phyloP scores from a whole-genome alignment of 805 yeast species.

The Sugiyamaella marilandica region DNA sequence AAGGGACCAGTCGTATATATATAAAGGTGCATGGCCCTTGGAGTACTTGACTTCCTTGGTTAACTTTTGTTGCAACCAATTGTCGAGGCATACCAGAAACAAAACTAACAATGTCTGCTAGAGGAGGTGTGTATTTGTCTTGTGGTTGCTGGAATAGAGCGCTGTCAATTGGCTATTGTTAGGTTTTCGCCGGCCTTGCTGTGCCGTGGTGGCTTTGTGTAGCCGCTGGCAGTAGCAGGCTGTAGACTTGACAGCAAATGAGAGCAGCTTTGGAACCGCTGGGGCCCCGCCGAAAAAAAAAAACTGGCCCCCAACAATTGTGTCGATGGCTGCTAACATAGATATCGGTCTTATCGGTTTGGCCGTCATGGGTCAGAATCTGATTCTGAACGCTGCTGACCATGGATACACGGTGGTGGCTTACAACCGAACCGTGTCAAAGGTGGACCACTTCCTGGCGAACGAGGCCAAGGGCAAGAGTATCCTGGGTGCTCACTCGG shows the following conservation, averaged over 20 bases:
- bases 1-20: constrained; percentile 2
- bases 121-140: constrained; percentile 9
- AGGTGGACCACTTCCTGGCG: constrained; percentile 88
- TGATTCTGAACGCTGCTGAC: constrained; percentile 96
- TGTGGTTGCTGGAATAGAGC: too few species aligned
- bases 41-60: constrained; percentile 1
- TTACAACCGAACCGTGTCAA: constrained; percentile 94
- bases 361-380: constrained; percentile 98
- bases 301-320: too few species aligned
- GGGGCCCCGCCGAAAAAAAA: too few species aligned
- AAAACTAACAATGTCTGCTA: constrained; percentile 10
- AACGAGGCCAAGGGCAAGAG: constrained; percentile 96
- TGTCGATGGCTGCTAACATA: too few species aligned
- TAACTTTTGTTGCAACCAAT: constrained; percentile 2
- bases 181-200: too few species aligned
- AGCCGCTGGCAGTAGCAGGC: too few species aligned
- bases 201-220: too few species aligned
- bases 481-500: constrained; percentile 90
- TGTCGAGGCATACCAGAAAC: background rate
- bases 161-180: too few species aligned
- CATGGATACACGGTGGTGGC: constrained; percentile 98
- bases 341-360: constrained; percentile 98
- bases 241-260: too few species aligned
- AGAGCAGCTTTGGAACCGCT: too few species aligned
- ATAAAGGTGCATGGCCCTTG: constrained; percentile 1